phyloP scores from a whole-genome alignment of 495 filamentous ascomycete genomes.

The Penicillium argentinense region DNA sequence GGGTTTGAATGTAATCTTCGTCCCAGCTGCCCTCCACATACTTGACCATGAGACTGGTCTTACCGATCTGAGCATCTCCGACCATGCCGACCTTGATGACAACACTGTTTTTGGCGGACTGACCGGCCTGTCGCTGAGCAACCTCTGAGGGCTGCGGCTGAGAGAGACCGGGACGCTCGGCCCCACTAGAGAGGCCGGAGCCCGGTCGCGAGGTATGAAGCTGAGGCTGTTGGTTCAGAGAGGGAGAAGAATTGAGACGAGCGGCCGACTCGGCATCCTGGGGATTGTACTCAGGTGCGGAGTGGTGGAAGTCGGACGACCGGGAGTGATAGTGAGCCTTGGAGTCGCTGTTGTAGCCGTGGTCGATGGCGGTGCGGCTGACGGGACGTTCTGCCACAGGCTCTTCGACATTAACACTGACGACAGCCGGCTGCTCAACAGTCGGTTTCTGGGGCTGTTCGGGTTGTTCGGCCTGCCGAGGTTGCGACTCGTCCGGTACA shows the following conservation, averaged over 20 bases:
- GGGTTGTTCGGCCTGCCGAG: conserved; percentile 16
- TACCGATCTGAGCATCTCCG: conserved; percentile 97
- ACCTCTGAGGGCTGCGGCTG: conserved; percentile 44
- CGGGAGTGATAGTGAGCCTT: conserved; percentile 45
- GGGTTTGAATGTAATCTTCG: conserved; percentile 98
- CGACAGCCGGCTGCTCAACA: conserved; percentile 19
- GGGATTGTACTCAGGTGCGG: conserved; percentile 40
- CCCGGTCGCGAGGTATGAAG: conserved; percentile 48
- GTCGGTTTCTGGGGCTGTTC: conserved; percentile 13
- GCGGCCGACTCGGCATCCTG: conserved; percentile 43
- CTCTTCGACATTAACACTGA: conserved; percentile 33
- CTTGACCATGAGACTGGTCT: conserved; percentile 99
- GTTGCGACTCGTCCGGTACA: conserved; percentile 4
- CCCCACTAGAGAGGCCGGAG: conserved; percentile 49
- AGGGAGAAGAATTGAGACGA: conserved; percentile 39
- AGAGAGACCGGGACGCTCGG: conserved; percentile 40
- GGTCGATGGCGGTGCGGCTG: conserved; percentile 26
- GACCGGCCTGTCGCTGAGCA: conserved; percentile 39
- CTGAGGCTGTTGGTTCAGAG: conserved; percentile 41
- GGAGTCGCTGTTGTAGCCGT: conserved; percentile 47
- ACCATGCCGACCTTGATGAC: conserved; percentile 99
- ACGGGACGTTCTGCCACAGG: conserved; percentile 34
- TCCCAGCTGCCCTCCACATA: conserved; percentile 99
- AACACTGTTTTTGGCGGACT: conserved; percentile 72
- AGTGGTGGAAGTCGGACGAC: conserved; percentile 43